Base-by-base conservation (phyloP, 495 filamentous ascomycete species). In the Neurospora tetraspora region DNA sequence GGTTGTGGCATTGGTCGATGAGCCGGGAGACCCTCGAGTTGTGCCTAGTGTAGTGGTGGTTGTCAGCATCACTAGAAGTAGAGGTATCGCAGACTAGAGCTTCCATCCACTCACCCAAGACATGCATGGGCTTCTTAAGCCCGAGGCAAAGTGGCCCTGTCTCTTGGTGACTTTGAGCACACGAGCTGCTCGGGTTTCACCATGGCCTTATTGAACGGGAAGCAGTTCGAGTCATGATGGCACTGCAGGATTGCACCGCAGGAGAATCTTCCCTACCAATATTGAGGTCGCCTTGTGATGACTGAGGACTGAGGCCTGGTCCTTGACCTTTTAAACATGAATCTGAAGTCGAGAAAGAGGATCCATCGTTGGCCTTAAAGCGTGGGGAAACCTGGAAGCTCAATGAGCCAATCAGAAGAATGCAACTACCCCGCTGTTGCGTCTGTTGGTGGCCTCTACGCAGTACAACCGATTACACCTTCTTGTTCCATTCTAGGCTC, bases 321-420 rank as follows among this genome's bases (percentile, higher is more conserved):
- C 20, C 45, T 53, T 23, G 45, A 12, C 20, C 20, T 23, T 47
- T 14, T 5, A 3, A 27, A 27, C 27, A 27, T 27, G 27, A 18
- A 43, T 43, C 12, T 40, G 16, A 45, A 45, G 42, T 45, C 16
- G 42, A 20, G 42, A 47, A 7, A 53, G 20, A 39, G 11, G 53
- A 1, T 65, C 76, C 71, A 75, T 76, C 72, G 78, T 80, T 79
- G 79, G 77, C 69, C 72, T 73, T 71, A 70, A 20, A 73, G 78
- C 77, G 78, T 78, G 79, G 79, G 79, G 78, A 78, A 81, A 71
- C 77, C 73, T 75, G 72, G 77, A 77, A 74, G 72, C 71, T 75
- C 74, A 70, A 76, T 72, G 40, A 59, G 71, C 79, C 78, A 80
- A 81, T 80, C 77, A 72, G 14, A 34, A 31, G 14, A 4, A 34